A percentile compares a stretch with the other conserved stretches of the same genome.
Conservation (phyloP, 169 alveolate species). For the Cystoisospora suis region DNA sequence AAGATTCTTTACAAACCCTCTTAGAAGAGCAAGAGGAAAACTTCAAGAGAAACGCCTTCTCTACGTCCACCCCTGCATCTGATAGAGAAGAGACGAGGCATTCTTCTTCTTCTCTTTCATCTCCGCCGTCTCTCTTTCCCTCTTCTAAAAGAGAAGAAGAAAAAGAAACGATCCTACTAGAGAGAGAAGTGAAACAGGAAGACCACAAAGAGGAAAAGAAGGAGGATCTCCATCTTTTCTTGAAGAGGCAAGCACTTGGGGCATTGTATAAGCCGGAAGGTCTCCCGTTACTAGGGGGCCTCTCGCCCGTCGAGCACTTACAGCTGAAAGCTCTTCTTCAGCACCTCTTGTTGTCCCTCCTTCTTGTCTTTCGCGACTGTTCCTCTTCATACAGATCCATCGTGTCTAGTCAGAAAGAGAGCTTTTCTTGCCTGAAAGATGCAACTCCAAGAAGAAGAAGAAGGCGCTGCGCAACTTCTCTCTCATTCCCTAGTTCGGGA, state of each 20-base stretch:
- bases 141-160: background rate
- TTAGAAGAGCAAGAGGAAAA: background rate
- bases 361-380: background rate
- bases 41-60: no score
- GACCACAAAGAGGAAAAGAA: background rate
- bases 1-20: background rate
- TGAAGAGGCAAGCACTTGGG: background rate
- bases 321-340: slow-evolving; percentile 17
- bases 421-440: no score
- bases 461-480: no score
- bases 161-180: background rate
- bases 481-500: no score
- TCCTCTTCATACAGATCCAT: no score
- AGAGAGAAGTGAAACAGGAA: background rate
- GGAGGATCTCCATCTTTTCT: background rate
- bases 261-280: background rate
- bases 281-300: background rate
- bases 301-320: background rate
- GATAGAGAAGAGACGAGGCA: background rate
- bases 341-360: background rate
- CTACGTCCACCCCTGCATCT: no score
- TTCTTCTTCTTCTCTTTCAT: background rate
- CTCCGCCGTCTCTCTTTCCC: background rate
- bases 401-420: no score
- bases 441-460: no score